Conservation (phyloP, 2,329 filamentous ascomycete genomes). For the Paecilomyces fulvus region DNA sequence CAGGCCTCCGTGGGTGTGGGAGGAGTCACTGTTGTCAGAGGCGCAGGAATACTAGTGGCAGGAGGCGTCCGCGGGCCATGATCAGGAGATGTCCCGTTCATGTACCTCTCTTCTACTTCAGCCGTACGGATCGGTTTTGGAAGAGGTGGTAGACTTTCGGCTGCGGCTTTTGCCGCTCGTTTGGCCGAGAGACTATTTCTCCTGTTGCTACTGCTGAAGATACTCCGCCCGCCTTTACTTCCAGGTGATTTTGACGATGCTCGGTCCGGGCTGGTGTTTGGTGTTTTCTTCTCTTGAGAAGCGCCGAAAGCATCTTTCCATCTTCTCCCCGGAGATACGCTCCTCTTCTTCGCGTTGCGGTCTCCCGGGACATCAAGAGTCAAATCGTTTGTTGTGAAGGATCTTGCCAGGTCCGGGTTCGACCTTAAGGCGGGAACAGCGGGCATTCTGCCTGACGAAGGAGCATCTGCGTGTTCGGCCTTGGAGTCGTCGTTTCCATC, state of each 20-base stretch:
- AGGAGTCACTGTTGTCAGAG: slow-evolving; percentile 54
- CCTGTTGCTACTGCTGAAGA: slow-evolving; percentile 34
- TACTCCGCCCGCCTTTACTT: slow-evolving; percentile 31
- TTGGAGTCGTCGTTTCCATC: slow-evolving; percentile 33
- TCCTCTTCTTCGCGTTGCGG: slow-evolving; percentile 43
- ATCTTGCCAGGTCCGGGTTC: slow-evolving; percentile 27
- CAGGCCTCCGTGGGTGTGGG: slow-evolving; percentile 51
- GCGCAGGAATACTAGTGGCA: slow-evolving; percentile 25
- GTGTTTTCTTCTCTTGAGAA: slow-evolving; percentile 43
- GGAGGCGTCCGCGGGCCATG: slow-evolving; percentile 23
- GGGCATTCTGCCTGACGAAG: slow-evolving; percentile 20
- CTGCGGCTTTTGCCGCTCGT: slow-evolving; percentile 15
- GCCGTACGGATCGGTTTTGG: slow-evolving; percentile 22
- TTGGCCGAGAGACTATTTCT: slow-evolving; percentile 27
- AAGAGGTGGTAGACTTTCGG: slow-evolving; percentile 20
- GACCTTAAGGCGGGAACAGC: slow-evolving; percentile 31
- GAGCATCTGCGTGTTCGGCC: slow-evolving; percentile 15
- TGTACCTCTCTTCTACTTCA: slow-evolving; percentile 1
- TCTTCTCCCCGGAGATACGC: slow-evolving; percentile 61
- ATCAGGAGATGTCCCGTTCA: not conserved
- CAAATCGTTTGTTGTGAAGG: slow-evolving; percentile 15
- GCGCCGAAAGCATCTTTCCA: slow-evolving; percentile 61
- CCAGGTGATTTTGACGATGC: slow-evolving; percentile 34
- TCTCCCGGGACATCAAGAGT: slow-evolving; percentile 26
- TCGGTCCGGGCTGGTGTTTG: slow-evolving; percentile 41